phyloP scores from a whole-genome alignment of 2,329 filamentous ascomycete species.

The Hysterium pulicare region DNA sequence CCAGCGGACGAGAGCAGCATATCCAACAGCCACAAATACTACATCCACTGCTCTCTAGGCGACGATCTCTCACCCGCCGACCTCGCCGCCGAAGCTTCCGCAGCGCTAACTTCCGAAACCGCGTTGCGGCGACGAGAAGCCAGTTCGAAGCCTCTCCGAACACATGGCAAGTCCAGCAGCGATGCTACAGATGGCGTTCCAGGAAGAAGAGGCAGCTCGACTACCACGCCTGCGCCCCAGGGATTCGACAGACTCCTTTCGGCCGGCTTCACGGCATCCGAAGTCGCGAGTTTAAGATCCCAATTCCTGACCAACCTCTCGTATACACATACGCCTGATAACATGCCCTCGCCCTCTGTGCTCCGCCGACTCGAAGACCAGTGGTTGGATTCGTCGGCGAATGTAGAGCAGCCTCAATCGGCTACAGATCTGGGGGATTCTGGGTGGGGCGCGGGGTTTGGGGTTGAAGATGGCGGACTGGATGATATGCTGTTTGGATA shows the following conservation, averaged over 20 bases:
- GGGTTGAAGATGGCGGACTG: constrained; percentile 59
- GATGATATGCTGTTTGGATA: constrained; percentile 88
- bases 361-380: constrained; percentile 78
- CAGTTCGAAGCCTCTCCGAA: constrained; percentile 11
- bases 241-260: constrained; percentile 85
- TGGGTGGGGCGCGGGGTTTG: constrained; percentile 51
- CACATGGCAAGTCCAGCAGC: constrained; percentile 8
- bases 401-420: constrained; percentile 36
- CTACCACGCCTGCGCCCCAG: constrained; percentile 58
- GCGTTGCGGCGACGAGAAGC: constrained; percentile 30
- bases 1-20: constrained; percentile 33
- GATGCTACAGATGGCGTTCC: constrained; percentile 7
- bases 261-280: constrained; percentile 76
- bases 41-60: constrained; percentile 94
- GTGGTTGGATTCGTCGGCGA: constrained; percentile 73
- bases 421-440: constrained; percentile 32
- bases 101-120: constrained; percentile 38
- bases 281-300: constrained; percentile 78
- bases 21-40: too few species aligned
- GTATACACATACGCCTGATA: constrained; percentile 79
- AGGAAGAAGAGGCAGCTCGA: constrained; percentile 21
- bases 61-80: constrained; percentile 65
- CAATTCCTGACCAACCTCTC: constrained; percentile 87
- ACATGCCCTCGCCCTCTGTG: constrained; percentile 75
- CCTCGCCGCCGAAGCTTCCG: constrained; percentile 62